Percentiles rank a stretch among this genome's conserved stretches.
phyloP scores from a whole-genome alignment of 352 stramenopile genomes.

The Globisporangium nodosum region DNA sequence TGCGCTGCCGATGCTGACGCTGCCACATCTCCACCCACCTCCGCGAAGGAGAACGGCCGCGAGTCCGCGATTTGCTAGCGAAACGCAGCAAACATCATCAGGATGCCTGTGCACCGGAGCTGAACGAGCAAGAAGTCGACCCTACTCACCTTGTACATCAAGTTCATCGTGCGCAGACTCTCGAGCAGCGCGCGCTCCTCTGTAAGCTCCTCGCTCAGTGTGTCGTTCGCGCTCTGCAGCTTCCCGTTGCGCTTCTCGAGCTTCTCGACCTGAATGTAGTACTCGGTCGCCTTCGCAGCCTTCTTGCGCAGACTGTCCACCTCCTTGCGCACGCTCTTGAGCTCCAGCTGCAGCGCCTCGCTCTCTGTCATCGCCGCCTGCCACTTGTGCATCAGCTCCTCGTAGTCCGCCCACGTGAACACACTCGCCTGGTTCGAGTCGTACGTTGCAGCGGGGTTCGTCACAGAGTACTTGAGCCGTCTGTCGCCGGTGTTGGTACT shows the following conservation, averaged over 20 bases:
- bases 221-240: constrained; percentile 46
- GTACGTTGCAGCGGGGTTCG: constrained; percentile 47
- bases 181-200: constrained; percentile 62
- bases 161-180: constrained; percentile 57
- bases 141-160: constrained; percentile 49
- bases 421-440: constrained; percentile 50
- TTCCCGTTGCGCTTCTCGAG: constrained; percentile 57
- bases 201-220: constrained; percentile 52
- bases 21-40: background rate
- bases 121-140: background rate
- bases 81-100: background rate
- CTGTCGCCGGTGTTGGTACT: constrained; percentile 2
- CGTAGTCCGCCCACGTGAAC: constrained; percentile 49
- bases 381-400: constrained; percentile 44
- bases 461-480: constrained; percentile 14
- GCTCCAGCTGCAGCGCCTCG: constrained; percentile 30
- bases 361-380: constrained; percentile 37
- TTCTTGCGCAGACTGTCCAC: constrained; percentile 41
- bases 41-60: constrained; percentile 25
- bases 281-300: constrained; percentile 29
- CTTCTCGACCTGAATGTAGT: constrained; percentile 33
- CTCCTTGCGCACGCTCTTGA: constrained; percentile 58
- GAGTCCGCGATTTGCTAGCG: constrained; percentile 53
- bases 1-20: background rate
- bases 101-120: background rate